Percentiles rank a stretch among this genome's conserved stretches.
Evolutionary conservation across 2,329 filamentous ascomycete genomes (phyloP).

Genomic region (Fusarium sp.): DNA sequence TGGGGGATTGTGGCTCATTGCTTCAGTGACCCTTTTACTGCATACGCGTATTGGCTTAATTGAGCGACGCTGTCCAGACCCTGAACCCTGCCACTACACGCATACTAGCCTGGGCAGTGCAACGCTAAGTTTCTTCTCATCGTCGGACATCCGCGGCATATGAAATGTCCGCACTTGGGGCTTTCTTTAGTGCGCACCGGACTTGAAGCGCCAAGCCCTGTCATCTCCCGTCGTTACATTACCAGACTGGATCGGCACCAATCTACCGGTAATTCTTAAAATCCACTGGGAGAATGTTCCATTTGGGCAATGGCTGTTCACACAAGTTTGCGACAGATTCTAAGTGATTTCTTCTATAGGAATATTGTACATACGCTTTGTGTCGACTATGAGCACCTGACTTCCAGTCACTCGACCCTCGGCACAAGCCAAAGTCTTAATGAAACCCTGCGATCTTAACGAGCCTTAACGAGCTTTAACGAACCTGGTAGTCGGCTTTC

Average conservation of each 20-base stretch:
- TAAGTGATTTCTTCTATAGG: neutral
- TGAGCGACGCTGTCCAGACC: neutral
- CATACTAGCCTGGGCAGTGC: neutral
- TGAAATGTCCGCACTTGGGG: neutral
- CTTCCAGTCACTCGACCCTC: neutral
- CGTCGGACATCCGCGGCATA: neutral
- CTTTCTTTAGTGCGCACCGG: neutral
- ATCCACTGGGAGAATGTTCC: accelerated
- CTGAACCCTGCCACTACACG: neutral
- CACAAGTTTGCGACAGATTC: neutral
- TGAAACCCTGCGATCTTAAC: neutral
- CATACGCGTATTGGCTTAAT: neutral
- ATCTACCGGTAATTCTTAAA: neutral
- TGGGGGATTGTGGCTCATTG: neutral
- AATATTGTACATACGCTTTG: neutral
- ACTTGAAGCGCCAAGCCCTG: neutral
- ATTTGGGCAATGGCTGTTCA: accelerated
- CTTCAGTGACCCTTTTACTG: neutral
- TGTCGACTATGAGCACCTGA: neutral
- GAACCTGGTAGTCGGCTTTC: neutral
- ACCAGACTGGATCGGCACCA: neutral
- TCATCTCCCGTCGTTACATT: neutral
- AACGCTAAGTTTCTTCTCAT: neutral
- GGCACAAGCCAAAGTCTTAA: neutral
- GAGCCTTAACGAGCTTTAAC: neutral